Conservation (phyloP, 257 asterid genomes). For the Catharanthus roseus region DNA sequence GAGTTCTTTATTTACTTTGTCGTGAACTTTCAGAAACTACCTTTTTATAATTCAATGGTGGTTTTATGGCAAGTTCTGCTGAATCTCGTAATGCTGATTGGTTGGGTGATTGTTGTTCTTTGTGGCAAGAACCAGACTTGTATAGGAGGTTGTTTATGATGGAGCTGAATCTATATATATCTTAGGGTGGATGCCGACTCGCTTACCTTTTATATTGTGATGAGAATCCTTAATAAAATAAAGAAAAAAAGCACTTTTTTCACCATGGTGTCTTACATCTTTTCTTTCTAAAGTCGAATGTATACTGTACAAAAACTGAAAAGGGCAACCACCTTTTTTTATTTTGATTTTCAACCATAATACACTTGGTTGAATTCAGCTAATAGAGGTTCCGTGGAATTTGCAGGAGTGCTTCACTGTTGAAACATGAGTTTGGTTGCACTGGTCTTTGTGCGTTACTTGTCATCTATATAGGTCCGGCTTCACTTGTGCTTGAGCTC, state of each 20-base stretch:
- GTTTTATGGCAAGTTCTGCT: not conserved
- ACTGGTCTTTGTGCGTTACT: not conserved
- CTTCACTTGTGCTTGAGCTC: conserved; percentile 9
- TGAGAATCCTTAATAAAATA: not conserved
- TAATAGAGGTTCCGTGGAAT: not conserved
- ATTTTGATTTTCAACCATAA: no score
- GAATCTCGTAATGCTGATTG: not conserved
- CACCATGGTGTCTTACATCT: no score
- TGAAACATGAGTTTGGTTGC: not conserved
- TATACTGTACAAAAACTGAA: no score
- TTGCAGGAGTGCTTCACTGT: not conserved
- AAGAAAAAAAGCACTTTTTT: no score
- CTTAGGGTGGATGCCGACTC: not conserved
- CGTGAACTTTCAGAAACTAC: not conserved
- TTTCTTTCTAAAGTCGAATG: no score
- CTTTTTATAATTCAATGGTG: not conserved
- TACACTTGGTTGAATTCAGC: not conserved
- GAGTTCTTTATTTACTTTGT: not conserved
- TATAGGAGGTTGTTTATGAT: not conserved
- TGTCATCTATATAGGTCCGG: conserved; percentile 1
- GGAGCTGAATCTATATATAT: not conserved
- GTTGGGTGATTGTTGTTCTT: not conserved
- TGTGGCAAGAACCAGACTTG: not conserved
- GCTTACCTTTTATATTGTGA: not conserved
- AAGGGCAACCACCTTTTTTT: no score